Conservation (phyloP, 2,329 filamentous ascomycete genomes). For the Nannizziopsis barbatae region DNA sequence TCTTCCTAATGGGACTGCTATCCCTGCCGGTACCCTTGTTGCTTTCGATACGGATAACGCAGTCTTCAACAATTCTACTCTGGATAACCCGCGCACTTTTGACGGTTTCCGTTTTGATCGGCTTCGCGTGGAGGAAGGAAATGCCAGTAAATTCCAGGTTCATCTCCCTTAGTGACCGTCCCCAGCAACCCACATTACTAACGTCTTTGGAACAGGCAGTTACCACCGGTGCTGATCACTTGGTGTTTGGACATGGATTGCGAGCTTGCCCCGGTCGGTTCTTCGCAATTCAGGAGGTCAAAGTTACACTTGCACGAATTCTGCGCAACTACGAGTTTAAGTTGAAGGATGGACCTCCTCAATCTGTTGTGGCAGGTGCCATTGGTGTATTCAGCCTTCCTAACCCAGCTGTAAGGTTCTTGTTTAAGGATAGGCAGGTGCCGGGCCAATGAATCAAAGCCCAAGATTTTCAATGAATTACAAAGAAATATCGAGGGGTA, state of each 20-base stretch:
- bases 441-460: no score
- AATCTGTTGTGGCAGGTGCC: no score
- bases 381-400: no score
- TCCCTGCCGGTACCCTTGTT: conserved; percentile 15
- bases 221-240: conserved; percentile 13
- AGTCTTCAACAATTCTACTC: conserved; percentile 12
- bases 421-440: no score
- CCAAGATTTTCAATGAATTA: no score
- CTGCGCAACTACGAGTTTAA: conserved; percentile 22
- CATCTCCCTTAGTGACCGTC: neutral
- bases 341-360: neutral
- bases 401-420: no score
- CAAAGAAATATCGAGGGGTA: no score
- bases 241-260: conserved; percentile 25
- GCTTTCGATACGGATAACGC: conserved; percentile 12
- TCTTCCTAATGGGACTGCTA: conserved; percentile 16
- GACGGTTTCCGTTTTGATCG: conserved; percentile 19
- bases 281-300: conserved; percentile 23
- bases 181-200: conserved; percentile 10
- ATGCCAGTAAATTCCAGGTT: conserved; percentile 7
- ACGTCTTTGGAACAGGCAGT: neutral
- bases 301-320: conserved; percentile 21
- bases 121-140: conserved; percentile 2
- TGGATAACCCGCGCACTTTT: conserved; percentile 15
- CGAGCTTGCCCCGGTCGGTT: conserved; percentile 26